These are phyloP conservation scores for Hymenoscyphus repandus DNA, from an alignment of 2,329 filamentous ascomycete species.

Conservation along the genomic window DNA sequence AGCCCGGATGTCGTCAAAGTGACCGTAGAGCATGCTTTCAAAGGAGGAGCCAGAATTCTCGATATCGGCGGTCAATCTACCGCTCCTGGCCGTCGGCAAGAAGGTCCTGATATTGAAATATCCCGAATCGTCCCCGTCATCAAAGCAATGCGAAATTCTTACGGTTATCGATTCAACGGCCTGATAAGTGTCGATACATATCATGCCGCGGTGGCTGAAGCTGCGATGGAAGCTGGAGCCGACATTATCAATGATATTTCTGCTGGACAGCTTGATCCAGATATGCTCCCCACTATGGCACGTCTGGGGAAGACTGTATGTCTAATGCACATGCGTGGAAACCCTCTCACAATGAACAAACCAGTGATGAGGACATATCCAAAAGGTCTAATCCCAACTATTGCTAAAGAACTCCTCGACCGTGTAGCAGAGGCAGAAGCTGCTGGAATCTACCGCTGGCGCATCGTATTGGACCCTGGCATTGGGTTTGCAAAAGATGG, in stretches of 20 bases:
- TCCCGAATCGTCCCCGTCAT: slow-evolving; percentile 77
- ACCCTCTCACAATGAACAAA: slow-evolving; percentile 58
- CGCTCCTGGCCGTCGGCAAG: slow-evolving; percentile 65
- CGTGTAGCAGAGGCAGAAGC: slow-evolving; percentile 69
- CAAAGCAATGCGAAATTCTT: slow-evolving; percentile 61
- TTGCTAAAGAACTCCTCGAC: slow-evolving; percentile 50
- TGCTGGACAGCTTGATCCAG: slow-evolving; percentile 69
- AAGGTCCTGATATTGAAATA: slow-evolving; percentile 69
- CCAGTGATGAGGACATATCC: slow-evolving; percentile 45
- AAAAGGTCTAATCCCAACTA: slow-evolving; percentile 49
- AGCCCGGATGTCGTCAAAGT: neutral
- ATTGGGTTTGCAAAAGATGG: slow-evolving; percentile 87
- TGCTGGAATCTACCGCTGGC: slow-evolving; percentile 84
- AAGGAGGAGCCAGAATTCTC: slow-evolving; percentile 69
- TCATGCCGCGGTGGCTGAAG: slow-evolving; percentile 73
- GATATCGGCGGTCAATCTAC: slow-evolving; percentile 84
- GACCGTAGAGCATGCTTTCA: neutral
- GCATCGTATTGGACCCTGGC: slow-evolving; percentile 89
- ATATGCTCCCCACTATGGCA: slow-evolving; percentile 79
- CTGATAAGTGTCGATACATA: slow-evolving; percentile 91
- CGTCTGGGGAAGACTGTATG: slow-evolving; percentile 71
- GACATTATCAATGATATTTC: slow-evolving; percentile 96
- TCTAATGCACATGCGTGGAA: slow-evolving; percentile 71
- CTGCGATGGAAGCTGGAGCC: slow-evolving; percentile 71
- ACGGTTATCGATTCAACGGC: slow-evolving; percentile 45